Base-by-base conservation (phyloP, 495 filamentous ascomycete genomes). In the Aspergillus conjunctus region DNA sequence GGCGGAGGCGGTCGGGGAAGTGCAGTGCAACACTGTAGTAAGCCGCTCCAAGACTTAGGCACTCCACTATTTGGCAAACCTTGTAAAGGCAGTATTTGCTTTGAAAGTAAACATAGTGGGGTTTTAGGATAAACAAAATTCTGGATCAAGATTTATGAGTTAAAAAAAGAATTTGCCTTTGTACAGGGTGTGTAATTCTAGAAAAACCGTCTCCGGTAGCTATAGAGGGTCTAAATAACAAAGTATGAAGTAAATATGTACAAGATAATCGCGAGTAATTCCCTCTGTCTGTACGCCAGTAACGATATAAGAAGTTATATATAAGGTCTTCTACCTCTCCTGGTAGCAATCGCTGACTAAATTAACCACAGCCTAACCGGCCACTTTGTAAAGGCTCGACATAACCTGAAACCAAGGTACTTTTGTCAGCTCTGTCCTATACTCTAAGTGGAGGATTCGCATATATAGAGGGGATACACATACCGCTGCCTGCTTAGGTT, bases 401-500 rank as follows among this genome's bases (percentile, higher is more conserved):
- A 78, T 58, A 2, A 69, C 63, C 76, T 78, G 60, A 14, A 51
- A 20, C 4, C 0, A 65, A 64, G 34, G 18, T 55, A 49, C 15
- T 1, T n/a, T n/a, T 4, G 37, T 41, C 37, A 41, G 37, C 37
- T 41, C 37, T 9, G 26, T 26, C 26, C 5, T 26, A 5, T 26
- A 26, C 26, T 26, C 26, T 5, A 49, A 43, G n/a, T 11, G 14
- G 17, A 14, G 17, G 18, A 21, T 11, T 20, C 18, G 17, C 3
- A 48, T 12, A 18, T 51, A 31, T 22, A 43, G 4, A 10, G 2
- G 6, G 7, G 15, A 37, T 34, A n/a, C 45, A 83, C 86, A 69
- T 75, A 91, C 88, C 77, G 86, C 82, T 48, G 91, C 92, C 64
- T 90, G 81, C 72, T 84, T 92, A 6, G 94, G 94, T 73, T 96